These are phyloP conservation scores for Quercus bicolor DNA, from an alignment of 306 rosid genomes.

Conservation along the genomic window DNA sequence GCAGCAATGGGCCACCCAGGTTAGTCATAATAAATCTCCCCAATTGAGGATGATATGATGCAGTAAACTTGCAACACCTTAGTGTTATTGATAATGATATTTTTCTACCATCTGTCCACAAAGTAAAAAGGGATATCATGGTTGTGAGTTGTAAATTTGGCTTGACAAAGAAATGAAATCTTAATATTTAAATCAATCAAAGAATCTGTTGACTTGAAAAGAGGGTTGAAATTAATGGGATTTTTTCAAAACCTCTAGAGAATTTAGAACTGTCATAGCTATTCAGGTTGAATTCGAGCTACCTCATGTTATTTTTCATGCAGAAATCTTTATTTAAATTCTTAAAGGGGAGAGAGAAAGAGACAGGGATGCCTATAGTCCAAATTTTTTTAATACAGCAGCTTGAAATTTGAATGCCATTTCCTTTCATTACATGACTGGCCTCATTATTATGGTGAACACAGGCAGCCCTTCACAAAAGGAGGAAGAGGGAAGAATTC, in stretches of 20 bases:
- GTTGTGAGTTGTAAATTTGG: not conserved
- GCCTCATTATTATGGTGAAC: not conserved
- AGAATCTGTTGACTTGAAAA: not conserved
- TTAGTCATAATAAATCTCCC: conserved; percentile 13
- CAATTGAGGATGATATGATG: not conserved
- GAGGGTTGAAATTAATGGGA: not conserved
- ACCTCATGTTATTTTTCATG: not conserved
- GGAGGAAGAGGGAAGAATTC: conserved; percentile 33
- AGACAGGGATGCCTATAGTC: no score
- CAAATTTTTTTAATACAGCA: no score
- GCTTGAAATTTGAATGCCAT: not conserved
- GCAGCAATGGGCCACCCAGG: conserved; percentile 48
- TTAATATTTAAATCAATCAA: not conserved
- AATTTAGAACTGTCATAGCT: not conserved
- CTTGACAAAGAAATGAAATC: not conserved
- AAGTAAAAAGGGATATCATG: not conserved
- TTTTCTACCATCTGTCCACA: not conserved
- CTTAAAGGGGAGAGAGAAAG: no score
- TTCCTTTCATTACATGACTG: no score
- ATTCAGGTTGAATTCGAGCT: not conserved
- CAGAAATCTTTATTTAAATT: not conserved
- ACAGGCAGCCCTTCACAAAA: conserved; percentile 40
- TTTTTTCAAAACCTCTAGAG: not conserved
- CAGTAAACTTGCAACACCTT: not conserved
- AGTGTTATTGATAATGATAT: not conserved